Evolutionary conservation across 257 asterid species (phyloP).

Genomic region (Solanum ossicruentum): DNA sequence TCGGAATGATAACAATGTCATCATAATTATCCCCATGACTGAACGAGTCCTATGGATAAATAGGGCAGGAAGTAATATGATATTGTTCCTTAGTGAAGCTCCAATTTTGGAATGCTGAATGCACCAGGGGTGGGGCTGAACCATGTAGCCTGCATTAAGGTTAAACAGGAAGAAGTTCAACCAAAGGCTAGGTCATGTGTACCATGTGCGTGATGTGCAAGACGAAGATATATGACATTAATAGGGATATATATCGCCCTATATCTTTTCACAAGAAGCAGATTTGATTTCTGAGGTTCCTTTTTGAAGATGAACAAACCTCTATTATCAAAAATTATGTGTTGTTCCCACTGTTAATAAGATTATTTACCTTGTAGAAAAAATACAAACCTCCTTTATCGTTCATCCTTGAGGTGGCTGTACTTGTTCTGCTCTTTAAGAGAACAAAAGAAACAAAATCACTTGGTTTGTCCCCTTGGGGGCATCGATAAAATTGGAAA

Average conservation of each 20-base stretch:
- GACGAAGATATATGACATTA: neutral
- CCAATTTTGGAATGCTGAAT: neutral
- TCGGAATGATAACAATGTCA: neutral
- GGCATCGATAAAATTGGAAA: conserved; percentile 24
- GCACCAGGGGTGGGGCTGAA: neutral
- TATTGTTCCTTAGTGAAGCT: neutral
- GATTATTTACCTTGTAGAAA: neutral
- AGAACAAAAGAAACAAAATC: neutral
- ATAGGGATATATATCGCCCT: neutral
- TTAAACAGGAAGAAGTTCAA: neutral
- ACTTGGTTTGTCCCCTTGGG: conserved; percentile 13
- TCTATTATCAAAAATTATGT: neutral
- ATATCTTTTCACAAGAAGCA: neutral
- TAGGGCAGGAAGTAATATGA: neutral
- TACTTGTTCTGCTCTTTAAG: neutral
- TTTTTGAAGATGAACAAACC: neutral
- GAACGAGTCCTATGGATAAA: neutral
- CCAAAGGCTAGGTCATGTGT: neutral
- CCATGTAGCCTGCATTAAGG: neutral
- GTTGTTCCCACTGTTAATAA: neutral
- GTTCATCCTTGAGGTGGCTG: neutral
- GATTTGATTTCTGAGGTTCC: neutral
- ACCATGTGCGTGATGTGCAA: neutral
- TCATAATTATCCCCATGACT: neutral
- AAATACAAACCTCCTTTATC: neutral